These are phyloP conservation scores for Neurospora sp. DNA, from an alignment of 495 filamentous ascomycete genomes.

Conservation along the genomic window DNA sequence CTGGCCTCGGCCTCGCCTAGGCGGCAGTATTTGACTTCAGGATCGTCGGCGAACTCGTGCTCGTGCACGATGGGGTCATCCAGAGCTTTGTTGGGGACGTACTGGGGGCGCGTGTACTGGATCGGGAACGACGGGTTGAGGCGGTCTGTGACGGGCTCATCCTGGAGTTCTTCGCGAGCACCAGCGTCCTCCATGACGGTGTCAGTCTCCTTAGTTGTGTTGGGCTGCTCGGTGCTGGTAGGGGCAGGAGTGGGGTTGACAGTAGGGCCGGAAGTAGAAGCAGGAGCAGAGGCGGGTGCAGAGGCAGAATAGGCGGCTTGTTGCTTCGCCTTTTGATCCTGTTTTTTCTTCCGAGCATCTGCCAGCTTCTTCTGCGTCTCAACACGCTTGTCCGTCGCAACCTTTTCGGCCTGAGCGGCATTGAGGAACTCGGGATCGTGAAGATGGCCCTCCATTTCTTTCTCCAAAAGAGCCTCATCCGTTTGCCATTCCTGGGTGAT, in stretches of 20 bases:
- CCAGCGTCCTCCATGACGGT: background rate
- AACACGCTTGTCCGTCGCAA: constrained; percentile 24
- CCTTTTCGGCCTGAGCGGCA: constrained; percentile 18
- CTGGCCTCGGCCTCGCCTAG: constrained; percentile 59
- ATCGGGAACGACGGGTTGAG: background rate
- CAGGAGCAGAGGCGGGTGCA: background rate
- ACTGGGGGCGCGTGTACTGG: background rate
- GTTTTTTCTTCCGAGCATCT: constrained; percentile 13
- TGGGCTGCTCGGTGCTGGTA: background rate
- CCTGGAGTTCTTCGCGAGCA: background rate
- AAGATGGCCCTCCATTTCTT: constrained; percentile 41
- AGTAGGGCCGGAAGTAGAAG: background rate
- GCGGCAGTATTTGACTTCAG: constrained; percentile 69
- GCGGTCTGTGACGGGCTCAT: background rate
- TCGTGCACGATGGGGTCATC: constrained; percentile 53
- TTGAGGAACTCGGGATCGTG: constrained; percentile 36
- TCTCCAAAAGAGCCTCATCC: constrained; percentile 37
- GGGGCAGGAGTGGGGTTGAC: background rate
- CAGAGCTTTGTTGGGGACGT: constrained; percentile 5
- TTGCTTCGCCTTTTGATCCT: constrained; percentile 12
- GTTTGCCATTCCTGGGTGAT: constrained; percentile 39
- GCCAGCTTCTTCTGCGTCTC: background rate
- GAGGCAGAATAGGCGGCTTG: background rate
- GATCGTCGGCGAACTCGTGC: constrained; percentile 75
- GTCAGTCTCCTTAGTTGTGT: background rate